Conservation (phyloP, 371 early-diverging fungal genomes). For the Choanephora cucurbitarum region DNA sequence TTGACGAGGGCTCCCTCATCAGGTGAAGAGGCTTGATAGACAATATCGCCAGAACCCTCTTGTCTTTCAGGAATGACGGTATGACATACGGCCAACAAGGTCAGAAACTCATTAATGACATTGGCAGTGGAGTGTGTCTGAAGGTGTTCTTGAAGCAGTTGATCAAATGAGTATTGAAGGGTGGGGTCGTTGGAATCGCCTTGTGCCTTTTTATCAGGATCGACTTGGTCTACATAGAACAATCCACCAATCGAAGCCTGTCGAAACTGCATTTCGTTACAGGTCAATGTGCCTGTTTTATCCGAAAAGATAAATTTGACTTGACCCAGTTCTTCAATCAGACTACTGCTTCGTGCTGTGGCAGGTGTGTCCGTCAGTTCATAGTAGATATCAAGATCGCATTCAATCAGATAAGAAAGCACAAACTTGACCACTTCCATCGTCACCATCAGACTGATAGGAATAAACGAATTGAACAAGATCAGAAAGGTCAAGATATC, state of each 20-base stretch:
- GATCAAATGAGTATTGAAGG: slow-evolving; percentile 68
- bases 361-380: slow-evolving; percentile 84
- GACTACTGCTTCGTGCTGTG: slow-evolving; percentile 81
- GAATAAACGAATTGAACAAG: slow-evolving; percentile 90
- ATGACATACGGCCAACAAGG: slow-evolving; percentile 91
- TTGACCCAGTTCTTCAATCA: slow-evolving; percentile 94
- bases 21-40: slow-evolving; percentile 90
- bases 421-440: slow-evolving; percentile 91
- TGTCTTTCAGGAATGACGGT: slow-evolving; percentile 93
- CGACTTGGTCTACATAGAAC: slow-evolving; percentile 76
- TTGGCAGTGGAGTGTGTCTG: slow-evolving; percentile 63
- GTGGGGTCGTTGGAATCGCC: slow-evolving; percentile 64
- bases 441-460: slow-evolving; percentile 89
- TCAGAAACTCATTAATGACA: slow-evolving; percentile 75
- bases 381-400: slow-evolving; percentile 87
- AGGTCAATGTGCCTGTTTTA: slow-evolving; percentile 96
- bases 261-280: slow-evolving; percentile 96
- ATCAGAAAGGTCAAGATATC: slow-evolving; percentile 88
- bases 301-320: slow-evolving; percentile 86
- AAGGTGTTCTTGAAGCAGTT: slow-evolving; percentile 63
- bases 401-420: slow-evolving; percentile 78
- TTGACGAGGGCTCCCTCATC: slow-evolving; percentile 91
- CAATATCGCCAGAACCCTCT: slow-evolving; percentile 68
- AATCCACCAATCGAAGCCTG: slow-evolving; percentile 80
- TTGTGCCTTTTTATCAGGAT: slow-evolving; percentile 74